Percentiles rank a stretch among this genome's conserved stretches.
These are phyloP conservation scores for Dendrobium nobile DNA, from an alignment of 106 monocot genomes.

Conservation along the genomic window DNA sequence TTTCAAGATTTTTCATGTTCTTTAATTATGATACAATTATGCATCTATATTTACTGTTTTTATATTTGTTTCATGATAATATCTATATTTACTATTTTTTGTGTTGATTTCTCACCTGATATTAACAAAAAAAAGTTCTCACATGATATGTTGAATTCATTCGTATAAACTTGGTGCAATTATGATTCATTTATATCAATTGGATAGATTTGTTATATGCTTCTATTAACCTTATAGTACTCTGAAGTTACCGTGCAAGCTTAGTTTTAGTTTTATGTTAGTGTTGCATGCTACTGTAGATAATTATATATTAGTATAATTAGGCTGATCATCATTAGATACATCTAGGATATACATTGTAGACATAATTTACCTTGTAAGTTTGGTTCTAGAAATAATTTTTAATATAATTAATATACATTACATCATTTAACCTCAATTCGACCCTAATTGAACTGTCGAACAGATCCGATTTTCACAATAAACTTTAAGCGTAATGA, in stretches of 20 bases:
- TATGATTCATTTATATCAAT: not conserved
- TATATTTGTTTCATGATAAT: not conserved
- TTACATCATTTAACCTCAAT: too few relatives aligned
- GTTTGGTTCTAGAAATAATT: too few relatives aligned
- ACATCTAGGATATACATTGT: too few relatives aligned
- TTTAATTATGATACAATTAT: not conserved
- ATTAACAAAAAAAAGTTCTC: too few relatives aligned
- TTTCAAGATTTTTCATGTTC: too few relatives aligned
- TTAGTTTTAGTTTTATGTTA: not conserved
- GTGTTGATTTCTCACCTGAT: not conserved
- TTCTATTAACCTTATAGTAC: not conserved
- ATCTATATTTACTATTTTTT: not conserved
- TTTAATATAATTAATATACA: too few relatives aligned
- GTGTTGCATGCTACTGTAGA: constrained; percentile 28
- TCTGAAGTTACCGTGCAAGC: not conserved
- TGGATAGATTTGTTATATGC: not conserved
- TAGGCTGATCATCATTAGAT: too few relatives aligned
- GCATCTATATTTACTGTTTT: not conserved
- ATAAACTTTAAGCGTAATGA: too few relatives aligned
- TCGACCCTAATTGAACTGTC: too few relatives aligned
- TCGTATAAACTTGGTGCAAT: not conserved
- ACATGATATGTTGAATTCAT: not conserved
- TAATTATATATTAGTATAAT: not conserved
- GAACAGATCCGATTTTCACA: too few relatives aligned
- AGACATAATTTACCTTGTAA: too few relatives aligned